Evolutionary conservation across 1,139 yeast genomes (phyloP).

Genomic region (Saccharomycopsis hybrid): DNA sequence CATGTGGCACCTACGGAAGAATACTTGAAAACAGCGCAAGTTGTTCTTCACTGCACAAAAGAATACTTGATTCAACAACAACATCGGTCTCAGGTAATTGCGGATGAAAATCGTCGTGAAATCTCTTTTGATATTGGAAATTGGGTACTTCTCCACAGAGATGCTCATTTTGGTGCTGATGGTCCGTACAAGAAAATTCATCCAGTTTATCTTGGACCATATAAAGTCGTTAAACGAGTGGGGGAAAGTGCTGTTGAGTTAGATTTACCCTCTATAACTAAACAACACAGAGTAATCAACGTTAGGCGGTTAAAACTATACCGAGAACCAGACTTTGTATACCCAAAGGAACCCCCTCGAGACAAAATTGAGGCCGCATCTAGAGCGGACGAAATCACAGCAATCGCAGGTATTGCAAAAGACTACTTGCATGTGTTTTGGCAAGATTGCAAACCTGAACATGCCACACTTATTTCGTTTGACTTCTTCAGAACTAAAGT

Average conservation of each 20-base stretch:
- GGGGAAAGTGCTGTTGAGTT: not conserved
- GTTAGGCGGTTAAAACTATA: not conserved
- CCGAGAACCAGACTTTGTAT: not conserved
- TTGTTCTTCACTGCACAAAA: not conserved
- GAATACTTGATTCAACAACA: not conserved
- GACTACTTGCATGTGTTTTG: not conserved
- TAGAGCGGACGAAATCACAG: not conserved
- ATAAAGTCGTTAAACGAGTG: not conserved
- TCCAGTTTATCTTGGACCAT: not conserved
- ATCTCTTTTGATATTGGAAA: not conserved
- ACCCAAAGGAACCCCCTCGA: not conserved
- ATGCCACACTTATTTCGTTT: not conserved
- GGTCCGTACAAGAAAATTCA: not conserved
- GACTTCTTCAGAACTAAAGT: not conserved
- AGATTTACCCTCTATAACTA: not conserved
- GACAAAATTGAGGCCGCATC: not conserved
- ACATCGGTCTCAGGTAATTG: not conserved
- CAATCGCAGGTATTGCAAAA: not conserved
- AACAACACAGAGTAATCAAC: not conserved
- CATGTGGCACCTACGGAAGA: not conserved
- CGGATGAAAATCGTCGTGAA: not conserved
- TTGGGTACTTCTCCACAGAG: not conserved
- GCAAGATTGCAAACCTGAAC: not conserved
- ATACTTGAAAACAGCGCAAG: not conserved
- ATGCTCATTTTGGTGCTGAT: not conserved